phyloP scores from a whole-genome alignment of 164 flowering plant species.

The Vitis riparia region DNA sequence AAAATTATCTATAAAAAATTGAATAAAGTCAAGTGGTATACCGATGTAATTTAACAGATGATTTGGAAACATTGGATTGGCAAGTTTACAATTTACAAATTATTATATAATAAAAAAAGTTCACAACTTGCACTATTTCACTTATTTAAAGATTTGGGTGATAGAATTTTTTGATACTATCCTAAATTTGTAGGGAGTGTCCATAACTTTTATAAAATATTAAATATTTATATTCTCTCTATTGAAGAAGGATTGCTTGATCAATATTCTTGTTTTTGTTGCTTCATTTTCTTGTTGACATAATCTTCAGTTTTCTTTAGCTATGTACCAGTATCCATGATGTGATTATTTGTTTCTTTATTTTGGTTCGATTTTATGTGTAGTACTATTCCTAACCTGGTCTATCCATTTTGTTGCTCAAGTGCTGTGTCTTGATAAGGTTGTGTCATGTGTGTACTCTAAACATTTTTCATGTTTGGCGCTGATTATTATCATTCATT shows the following conservation, averaged over 20 bases:
- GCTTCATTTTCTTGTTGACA: background rate
- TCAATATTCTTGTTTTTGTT: background rate
- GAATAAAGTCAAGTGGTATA: no score
- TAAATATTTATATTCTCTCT: no score
- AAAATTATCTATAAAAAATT: no score
- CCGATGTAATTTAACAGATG: no score
- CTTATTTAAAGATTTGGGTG: background rate
- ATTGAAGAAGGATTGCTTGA: no score
- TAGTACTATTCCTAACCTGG: background rate
- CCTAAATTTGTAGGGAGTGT: no score
- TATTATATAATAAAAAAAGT: no score
- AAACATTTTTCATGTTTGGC: conserved; percentile 6
- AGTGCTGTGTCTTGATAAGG: background rate
- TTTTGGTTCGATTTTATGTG: background rate
- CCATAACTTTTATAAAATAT: no score
- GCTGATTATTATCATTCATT: conserved; percentile 17
- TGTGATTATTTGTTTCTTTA: background rate
- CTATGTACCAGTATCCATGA: background rate
- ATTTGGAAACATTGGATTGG: no score
- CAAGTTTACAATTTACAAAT: no score
- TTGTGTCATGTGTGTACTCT: background rate
- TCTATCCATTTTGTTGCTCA: background rate
- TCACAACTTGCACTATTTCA: no score
- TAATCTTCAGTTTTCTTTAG: background rate
- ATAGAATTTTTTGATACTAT: no score